Base-by-base conservation (phyloP, 169 alveolate species). In the Eimeria acervulina region DNA sequence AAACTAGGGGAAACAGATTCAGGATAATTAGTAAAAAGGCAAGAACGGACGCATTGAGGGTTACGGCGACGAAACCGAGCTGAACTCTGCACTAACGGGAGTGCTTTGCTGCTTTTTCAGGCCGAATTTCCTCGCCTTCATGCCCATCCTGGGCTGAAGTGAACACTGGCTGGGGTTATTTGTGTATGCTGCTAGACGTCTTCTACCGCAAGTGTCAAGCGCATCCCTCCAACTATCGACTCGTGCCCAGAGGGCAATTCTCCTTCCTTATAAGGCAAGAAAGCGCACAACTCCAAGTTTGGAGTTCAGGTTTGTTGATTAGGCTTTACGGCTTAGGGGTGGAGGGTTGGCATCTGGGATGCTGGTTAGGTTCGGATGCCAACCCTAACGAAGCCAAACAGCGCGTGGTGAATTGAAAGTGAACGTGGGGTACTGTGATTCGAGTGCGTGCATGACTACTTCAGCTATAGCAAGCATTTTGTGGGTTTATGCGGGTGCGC, bases 141-240 rank as follows among this genome's bases (percentile, higher is more conserved):
- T 52, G 92, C 81, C 95, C 95, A 7, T 47, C 96, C 13, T 96
- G 97, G 97, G 76, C 94, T 10, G 96, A 96, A 83, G 90, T 96
- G 76, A 96, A 96, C 81, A 84, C 74, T 8, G 97, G 95, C 76
- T 96, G 97, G 97, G 96, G 97, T 15, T 96, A 96, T 84, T 68
- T 93, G 96, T 89, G 96, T 33, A 88, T 96, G 38, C 96, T 96
- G 33, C 89, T 96, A 28, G 97, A 96, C 76, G 97, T 93, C 52
- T 70, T 96, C 88, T 84, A 74, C 80, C 93, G 88, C n/a, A 95
- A 88, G 66, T 81, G 95, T 76, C 78, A 70, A 44, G 59, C 89
- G 21, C 97, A 95, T 59, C 97, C 94, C 2, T 90, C 96, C 42
- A 76, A 81, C 95, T 96, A 93, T 63, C 95, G 97, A 23, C 89